Percentiles rank a stretch among this genome's conserved stretches.
These are phyloP conservation scores for Scleromitrula shiraiana DNA, from an alignment of 2,329 filamentous ascomycete species.

Conservation along the genomic window DNA sequence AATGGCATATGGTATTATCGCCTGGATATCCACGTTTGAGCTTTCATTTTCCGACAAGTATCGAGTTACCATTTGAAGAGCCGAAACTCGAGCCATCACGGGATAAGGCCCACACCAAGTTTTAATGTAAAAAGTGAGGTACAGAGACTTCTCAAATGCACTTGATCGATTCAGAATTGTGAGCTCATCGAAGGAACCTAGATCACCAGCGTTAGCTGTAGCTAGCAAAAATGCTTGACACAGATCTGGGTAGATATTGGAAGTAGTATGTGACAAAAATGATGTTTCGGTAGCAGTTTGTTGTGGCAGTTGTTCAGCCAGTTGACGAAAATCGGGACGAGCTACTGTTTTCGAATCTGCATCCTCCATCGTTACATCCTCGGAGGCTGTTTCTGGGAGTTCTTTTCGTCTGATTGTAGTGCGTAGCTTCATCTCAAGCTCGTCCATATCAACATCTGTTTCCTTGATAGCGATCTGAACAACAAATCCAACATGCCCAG, in stretches of 20 bases:
- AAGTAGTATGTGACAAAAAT: slow-evolving; percentile 44
- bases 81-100: slow-evolving; percentile 57
- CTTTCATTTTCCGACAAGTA: slow-evolving; percentile 45
- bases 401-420: slow-evolving; percentile 55
- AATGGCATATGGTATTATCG: slow-evolving; percentile 73
- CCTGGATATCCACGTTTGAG: slow-evolving; percentile 59
- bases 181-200: slow-evolving; percentile 36
- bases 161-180: slow-evolving; percentile 46
- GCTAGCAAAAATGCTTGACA: slow-evolving; percentile 50
- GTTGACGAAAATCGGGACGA: slow-evolving; percentile 26
- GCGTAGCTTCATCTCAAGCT: slow-evolving; percentile 67
- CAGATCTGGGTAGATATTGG: slow-evolving; percentile 49
- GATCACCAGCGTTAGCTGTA: slow-evolving; percentile 37
- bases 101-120: slow-evolving; percentile 68
- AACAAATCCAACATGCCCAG: slow-evolving; percentile 50
- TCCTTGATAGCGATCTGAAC: slow-evolving; percentile 60
- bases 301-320: slow-evolving; percentile 25
- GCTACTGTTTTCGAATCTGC: slow-evolving; percentile 19
- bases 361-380: slow-evolving; percentile 45
- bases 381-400: slow-evolving; percentile 40
- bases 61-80: slow-evolving; percentile 56
- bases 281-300: slow-evolving; percentile 36
- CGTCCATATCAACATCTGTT: slow-evolving; percentile 63
- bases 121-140: slow-evolving; percentile 66
- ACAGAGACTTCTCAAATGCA: slow-evolving; percentile 55